Percentiles rank a stretch among this genome's conserved stretches.
Conservation (phyloP, 805 yeast species). For the Hanseniaspora guilliermondii region DNA sequence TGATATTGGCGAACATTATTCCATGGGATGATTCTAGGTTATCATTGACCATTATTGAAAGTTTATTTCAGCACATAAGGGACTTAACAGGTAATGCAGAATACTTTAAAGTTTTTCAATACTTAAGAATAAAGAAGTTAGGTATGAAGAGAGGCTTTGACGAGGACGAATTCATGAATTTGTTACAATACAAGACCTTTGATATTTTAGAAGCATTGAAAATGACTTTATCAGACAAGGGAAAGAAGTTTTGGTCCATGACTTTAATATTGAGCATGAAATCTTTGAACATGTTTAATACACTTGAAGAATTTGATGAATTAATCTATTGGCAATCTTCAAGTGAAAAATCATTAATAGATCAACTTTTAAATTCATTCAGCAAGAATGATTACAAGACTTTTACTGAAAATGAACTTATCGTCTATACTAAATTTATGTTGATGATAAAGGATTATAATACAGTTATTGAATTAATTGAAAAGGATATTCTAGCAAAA, state of each 20-base stretch:
- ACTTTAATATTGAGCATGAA: slow-evolving; percentile 5
- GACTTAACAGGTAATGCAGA: neutral
- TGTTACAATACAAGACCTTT: slow-evolving; percentile 1
- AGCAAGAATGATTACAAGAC: neutral
- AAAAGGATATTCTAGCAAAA: neutral
- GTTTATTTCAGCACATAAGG: slow-evolving; percentile 1
- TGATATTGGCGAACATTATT: neutral
- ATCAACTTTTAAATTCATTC: neutral
- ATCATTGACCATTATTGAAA: neutral
- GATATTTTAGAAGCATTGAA: slow-evolving; percentile 4
- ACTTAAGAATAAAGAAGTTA: slow-evolving; percentile 6
- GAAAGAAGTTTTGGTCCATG: slow-evolving; percentile 2
- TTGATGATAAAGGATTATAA: neutral
- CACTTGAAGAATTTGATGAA: neutral
- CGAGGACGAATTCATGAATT: neutral
- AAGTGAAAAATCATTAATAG: neutral
- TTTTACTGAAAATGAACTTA: slow-evolving; percentile 9
- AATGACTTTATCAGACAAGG: neutral
- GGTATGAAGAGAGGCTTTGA: slow-evolving; percentile 3
- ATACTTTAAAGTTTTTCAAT: slow-evolving; percentile 5
- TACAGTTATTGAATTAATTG: neutral
- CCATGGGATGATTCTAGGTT: slow-evolving; percentile 12
- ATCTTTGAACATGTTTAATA: neutral
- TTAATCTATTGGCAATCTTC: slow-evolving; percentile 3
- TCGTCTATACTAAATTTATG: slow-evolving; percentile 7